These are phyloP conservation scores for Calonectria pseudoturangicola DNA, from an alignment of 2,329 filamentous ascomycete genomes.

Conservation along the genomic window DNA sequence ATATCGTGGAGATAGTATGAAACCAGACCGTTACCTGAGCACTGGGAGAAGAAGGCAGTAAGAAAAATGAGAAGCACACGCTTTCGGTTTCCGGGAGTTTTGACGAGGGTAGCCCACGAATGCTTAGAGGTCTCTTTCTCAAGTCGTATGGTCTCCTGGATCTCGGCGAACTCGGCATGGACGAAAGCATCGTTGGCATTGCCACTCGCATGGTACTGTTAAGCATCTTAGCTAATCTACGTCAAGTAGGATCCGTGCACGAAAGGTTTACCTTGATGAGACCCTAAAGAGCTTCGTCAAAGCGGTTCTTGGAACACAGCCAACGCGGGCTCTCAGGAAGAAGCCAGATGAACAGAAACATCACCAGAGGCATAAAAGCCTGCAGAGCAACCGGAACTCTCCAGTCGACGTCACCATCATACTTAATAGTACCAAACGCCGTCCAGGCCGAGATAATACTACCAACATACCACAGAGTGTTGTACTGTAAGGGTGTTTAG, in stretches of 20 bases:
- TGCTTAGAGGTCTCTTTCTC: constrained; percentile 27
- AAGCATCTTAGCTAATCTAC: background rate
- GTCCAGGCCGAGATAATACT: background rate
- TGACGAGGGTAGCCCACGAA: constrained; percentile 26
- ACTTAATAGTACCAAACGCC: background rate
- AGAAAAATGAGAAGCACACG: constrained; percentile 34
- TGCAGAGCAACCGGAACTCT: background rate
- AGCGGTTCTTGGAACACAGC: constrained; percentile 15
- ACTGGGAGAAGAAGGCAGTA: constrained; percentile 48
- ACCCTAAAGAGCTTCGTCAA: constrained; percentile 30
- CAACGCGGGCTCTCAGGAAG: constrained; percentile 14
- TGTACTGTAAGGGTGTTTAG: background rate
- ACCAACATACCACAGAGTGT: background rate
- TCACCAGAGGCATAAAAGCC: background rate
- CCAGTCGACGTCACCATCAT: background rate
- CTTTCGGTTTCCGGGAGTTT: constrained; percentile 47
- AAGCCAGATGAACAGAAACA: background rate
- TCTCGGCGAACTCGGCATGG: constrained; percentile 45
- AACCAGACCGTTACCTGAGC: constrained; percentile 48
- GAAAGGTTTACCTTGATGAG: constrained; percentile 27
- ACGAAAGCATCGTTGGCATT: constrained; percentile 42
- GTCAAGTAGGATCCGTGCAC: too few relatives aligned
- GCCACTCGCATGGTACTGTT: constrained; percentile 46
- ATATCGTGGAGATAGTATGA: constrained; percentile 62
- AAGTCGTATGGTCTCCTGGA: constrained; percentile 37